Base-by-base conservation (phyloP, 129 eudicot genomes). In the Mikania micrantha region DNA sequence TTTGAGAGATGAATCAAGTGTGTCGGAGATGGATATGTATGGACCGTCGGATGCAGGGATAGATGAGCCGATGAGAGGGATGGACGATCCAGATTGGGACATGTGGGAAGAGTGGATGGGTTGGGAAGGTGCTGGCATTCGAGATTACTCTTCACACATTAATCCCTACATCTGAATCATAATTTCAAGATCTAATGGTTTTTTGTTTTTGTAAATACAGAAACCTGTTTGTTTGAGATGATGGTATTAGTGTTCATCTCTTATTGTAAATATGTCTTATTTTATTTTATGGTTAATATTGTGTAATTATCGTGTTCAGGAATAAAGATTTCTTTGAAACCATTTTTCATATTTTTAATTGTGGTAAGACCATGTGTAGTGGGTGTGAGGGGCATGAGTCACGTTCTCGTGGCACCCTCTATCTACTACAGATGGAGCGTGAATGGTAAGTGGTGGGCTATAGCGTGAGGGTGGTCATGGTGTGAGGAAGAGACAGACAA, bases 91-190 rank as follows among this genome's bases (percentile, higher is more conserved):
- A 0, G 94, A 90, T 25, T 83, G 74, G 77, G 96, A 90, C 21
- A 41, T 82, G 77, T 87, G 87, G 97, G 91, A 84, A 45, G 91
- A 87, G 36, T 84, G 91, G 88, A 84, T 82, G 95, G 97, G 95
- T 15, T 89, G 94, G 96, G 96, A 89, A 81, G 97, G 97, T n/a
- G 95, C 95, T 2, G 90, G 92, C 15, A 87, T 85, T 34, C 74
- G 88, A 3, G 96, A 84, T 36, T 90, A 86, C 53, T 45, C 95
- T 0, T 84, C 96, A 31, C 88, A 84, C 29, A 74, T 86, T 34
- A 89, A 89, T 49, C 96, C 93, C 0, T 89, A 83, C 73, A 86
- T 84, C 42, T 89, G 56, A 87, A 28, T 1, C 32, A 2, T 28
- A 28, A 28, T 40, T 19, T 8, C 22, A 60, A 32, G 68, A 68